Percentiles rank a stretch among this genome's conserved stretches.
phyloP scores from a whole-genome alignment of 345 rosid species.

The Lumnitzera littorea region DNA sequence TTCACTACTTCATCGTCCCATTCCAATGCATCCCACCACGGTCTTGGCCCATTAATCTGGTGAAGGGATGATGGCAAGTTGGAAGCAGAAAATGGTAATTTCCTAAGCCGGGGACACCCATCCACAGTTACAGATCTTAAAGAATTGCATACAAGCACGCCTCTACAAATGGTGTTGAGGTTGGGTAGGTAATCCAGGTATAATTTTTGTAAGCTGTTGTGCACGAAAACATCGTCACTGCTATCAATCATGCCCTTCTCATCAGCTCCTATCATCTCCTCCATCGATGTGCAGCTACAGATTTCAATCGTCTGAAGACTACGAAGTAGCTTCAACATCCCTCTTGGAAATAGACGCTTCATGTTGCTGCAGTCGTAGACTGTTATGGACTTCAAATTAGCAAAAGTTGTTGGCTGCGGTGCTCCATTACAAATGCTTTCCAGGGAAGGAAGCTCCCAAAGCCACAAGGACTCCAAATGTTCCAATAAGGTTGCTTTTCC shows the following conservation, averaged over 20 bases:
- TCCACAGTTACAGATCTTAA: neutral
- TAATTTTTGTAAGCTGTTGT: neutral
- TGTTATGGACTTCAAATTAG: slow-evolving; percentile 4
- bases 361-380: slow-evolving; percentile 6
- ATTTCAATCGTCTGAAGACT: slow-evolving; percentile 5
- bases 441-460: slow-evolving; percentile 10
- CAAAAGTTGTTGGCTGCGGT: neutral
- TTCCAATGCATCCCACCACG: slow-evolving; percentile 2
- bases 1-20: neutral
- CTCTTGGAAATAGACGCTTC: neutral
- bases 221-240: neutral
- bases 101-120: slow-evolving; percentile 1
- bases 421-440: neutral
- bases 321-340: slow-evolving; percentile 3
- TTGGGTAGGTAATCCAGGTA: slow-evolving; percentile 6
- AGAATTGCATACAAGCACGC: neutral
- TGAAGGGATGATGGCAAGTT: neutral
- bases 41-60: neutral
- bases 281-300: slow-evolving; percentile 4
- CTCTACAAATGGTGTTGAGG: neutral
- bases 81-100: neutral
- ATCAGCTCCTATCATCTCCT: neutral
- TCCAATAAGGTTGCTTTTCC: neutral
- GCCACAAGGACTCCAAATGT: slow-evolving; percentile 1
- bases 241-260: neutral